Percentiles rank a stretch among this genome's conserved stretches.
Conservation (phyloP, 495 filamentous ascomycete species). For the Aspergillus cavernicola region DNA sequence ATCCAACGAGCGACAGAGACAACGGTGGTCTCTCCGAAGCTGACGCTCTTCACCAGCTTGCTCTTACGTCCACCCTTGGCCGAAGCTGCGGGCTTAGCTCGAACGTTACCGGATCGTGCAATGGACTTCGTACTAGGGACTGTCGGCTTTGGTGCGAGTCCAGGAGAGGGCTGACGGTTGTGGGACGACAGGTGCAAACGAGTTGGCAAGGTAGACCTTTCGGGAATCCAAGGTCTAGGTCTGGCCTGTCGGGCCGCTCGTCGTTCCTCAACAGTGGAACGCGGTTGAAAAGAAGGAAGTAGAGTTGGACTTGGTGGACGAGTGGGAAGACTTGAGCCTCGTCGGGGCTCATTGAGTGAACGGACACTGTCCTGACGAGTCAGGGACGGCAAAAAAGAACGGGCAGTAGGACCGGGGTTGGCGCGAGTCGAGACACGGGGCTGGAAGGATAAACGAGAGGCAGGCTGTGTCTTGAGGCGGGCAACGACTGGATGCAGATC, state of each 20-base stretch:
- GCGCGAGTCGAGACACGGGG: slow-evolving; percentile 3
- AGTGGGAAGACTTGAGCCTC: slow-evolving; percentile 18
- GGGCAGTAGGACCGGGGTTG: slow-evolving; percentile 7
- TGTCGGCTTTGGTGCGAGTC: not conserved
- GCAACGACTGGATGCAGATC: not conserved
- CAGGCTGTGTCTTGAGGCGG: slow-evolving; percentile 16
- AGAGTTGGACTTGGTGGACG: slow-evolving; percentile 5
- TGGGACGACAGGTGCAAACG: slow-evolving; percentile 2
- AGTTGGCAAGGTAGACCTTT: slow-evolving; percentile 1
- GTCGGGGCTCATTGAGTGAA: slow-evolving; percentile 14
- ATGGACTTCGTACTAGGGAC: not conserved
- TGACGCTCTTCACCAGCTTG: slow-evolving; percentile 3
- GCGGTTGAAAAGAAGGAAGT: slow-evolving; percentile 5
- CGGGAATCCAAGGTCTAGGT: slow-evolving; percentile 16
- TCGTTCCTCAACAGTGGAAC: slow-evolving; percentile 5
- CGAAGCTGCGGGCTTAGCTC: slow-evolving; percentile 4
- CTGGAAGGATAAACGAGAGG: slow-evolving; percentile 10
- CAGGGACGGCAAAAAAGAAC: slow-evolving; percentile 9
- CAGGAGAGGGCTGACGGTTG: not conserved
- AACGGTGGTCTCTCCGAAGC: not conserved
- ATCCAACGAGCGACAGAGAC: not conserved
- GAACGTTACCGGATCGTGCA: slow-evolving; percentile 4
- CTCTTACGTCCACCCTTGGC: not conserved
- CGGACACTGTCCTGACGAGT: slow-evolving; percentile 6
- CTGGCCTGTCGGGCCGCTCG: slow-evolving; percentile 17